These are phyloP conservation scores for Apiosordaria backusii DNA, from an alignment of 495 filamentous ascomycete species.

Conservation along the genomic window DNA sequence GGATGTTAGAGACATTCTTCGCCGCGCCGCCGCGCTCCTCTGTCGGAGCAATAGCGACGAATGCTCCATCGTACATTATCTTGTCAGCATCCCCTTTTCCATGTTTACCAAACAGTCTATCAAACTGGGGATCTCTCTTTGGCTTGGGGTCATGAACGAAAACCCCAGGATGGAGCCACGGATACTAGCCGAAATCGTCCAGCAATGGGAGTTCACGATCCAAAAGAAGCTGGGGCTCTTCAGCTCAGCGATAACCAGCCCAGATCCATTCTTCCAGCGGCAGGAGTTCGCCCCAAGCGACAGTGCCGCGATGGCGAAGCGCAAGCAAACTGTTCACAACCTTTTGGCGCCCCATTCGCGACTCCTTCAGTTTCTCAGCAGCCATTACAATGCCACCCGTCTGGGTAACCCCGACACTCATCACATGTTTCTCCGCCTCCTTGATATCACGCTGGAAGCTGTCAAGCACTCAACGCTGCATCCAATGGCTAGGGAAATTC, in stretches of 20 bases:
- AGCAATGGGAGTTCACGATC: slow-evolving; percentile 81
- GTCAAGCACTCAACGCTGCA: slow-evolving; percentile 68
- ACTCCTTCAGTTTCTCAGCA: slow-evolving; percentile 82
- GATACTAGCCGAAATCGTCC: slow-evolving; percentile 75
- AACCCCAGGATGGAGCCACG: slow-evolving; percentile 83
- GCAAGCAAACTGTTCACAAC: slow-evolving; percentile 73
- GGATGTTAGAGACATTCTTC: slow-evolving; percentile 74
- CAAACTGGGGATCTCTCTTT: slow-evolving; percentile 90
- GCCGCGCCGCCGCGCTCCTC: slow-evolving; percentile 77
- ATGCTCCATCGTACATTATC: slow-evolving; percentile 71
- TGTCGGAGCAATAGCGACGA: slow-evolving; percentile 70
- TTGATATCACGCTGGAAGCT: slow-evolving; percentile 68
- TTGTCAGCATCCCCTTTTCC: slow-evolving; percentile 86
- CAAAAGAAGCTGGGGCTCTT: slow-evolving; percentile 76
- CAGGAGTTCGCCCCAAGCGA: slow-evolving; percentile 93
- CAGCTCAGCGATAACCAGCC: slow-evolving; percentile 66
- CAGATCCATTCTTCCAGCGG: slow-evolving; percentile 83
- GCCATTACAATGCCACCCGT: slow-evolving; percentile 88
- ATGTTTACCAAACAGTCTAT: slow-evolving; percentile 94
- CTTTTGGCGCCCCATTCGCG: slow-evolving; percentile 80
- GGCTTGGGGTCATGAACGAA: slow-evolving; percentile 95
- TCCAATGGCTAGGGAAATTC: slow-evolving; percentile 83
- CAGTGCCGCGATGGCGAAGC: slow-evolving; percentile 65
- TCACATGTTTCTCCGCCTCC: slow-evolving; percentile 71
- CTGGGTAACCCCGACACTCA: slow-evolving; percentile 76